Conservation (phyloP, 1,139 yeast species). For the Blastobotrys niveus region DNA sequence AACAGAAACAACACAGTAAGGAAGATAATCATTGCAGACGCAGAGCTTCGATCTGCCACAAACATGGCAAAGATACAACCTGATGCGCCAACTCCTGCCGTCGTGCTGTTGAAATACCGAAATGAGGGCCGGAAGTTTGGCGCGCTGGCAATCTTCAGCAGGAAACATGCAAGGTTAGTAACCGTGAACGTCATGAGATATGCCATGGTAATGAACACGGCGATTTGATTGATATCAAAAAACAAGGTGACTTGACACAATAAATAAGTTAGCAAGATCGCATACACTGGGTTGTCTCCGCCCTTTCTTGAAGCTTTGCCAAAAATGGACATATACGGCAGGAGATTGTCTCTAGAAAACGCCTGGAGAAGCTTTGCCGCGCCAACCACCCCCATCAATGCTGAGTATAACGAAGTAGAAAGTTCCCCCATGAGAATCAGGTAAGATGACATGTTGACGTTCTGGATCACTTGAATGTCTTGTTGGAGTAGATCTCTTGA, state of each 20-base stretch:
- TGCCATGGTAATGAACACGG: slow-evolving; percentile 94
- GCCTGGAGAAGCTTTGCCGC: slow-evolving; percentile 90
- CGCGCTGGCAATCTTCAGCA: slow-evolving; percentile 82
- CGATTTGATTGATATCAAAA: slow-evolving; percentile 89
- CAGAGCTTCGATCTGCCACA: slow-evolving; percentile 86
- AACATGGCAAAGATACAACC: slow-evolving; percentile 80
- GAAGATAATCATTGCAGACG: slow-evolving; percentile 65
- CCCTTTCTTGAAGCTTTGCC: slow-evolving; percentile 29
- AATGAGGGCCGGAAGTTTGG: slow-evolving; percentile 96
- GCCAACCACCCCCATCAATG: slow-evolving; percentile 91
- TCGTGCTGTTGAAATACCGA: slow-evolving; percentile 71
- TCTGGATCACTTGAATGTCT: slow-evolving; percentile 80
- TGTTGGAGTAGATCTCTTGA: slow-evolving; percentile 69
- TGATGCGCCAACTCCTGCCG: slow-evolving; percentile 72
- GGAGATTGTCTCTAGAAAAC: slow-evolving; percentile 75
- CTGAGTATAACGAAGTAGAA: slow-evolving; percentile 83
- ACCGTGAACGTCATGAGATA: slow-evolving; percentile 92
- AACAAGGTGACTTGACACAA: slow-evolving; percentile 78
- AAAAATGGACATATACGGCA: slow-evolving; percentile 68
- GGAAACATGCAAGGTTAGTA: slow-evolving; percentile 85
- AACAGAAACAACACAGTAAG: slow-evolving; percentile 60
- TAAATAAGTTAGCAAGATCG: slow-evolving; percentile 70
- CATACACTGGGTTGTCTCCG: slow-evolving; percentile 51
- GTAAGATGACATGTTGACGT: slow-evolving; percentile 64
- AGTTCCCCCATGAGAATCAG: slow-evolving; percentile 81